Percentiles rank a stretch among this genome's conserved stretches.
Evolutionary conservation across 441 rosid species (phyloP).

Genomic region (Jatropha multifida): DNA sequence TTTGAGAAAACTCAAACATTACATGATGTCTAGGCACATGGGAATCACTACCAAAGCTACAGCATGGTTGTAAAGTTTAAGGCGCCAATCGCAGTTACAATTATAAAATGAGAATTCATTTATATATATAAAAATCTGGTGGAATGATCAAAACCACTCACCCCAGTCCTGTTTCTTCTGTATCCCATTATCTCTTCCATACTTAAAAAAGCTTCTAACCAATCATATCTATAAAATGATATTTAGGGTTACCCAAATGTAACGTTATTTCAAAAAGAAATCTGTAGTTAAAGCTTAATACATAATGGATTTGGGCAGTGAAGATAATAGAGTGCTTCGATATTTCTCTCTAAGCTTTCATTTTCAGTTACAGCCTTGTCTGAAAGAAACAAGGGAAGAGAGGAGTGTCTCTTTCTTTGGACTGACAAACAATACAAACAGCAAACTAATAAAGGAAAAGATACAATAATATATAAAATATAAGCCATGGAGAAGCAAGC

Average conservation of each 20-base stretch:
- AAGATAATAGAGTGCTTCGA: neutral
- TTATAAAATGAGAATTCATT: neutral
- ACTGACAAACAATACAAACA: neutral
- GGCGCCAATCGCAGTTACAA: neutral
- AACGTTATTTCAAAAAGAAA: no score
- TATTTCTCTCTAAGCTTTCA: neutral
- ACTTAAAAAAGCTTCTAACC: neutral
- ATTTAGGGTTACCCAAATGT: no score
- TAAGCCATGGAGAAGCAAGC: neutral
- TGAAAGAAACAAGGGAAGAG: slow-evolving; percentile 22
- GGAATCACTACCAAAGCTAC: neutral
- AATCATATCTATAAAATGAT: neutral
- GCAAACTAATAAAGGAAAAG: neutral
- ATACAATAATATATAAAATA: neutral
- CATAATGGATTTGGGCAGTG: no score
- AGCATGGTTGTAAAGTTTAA: neutral
- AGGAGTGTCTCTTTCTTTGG: slow-evolving; percentile 26
- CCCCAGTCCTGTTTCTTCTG: neutral
- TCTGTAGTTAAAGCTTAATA: no score
- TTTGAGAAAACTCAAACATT: no score
- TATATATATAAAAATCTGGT: neutral
- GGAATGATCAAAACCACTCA: slow-evolving; percentile 15
- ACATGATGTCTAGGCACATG: neutral
- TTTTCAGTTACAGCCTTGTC: slow-evolving; percentile 23
- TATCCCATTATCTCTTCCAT: slow-evolving; percentile 1